A percentile compares a stretch with the other conserved stretches of the same genome.
These are phyloP conservation scores for Aspergillus wentii DNA, from an alignment of 495 filamentous ascomycete species.

Conservation along the genomic window DNA sequence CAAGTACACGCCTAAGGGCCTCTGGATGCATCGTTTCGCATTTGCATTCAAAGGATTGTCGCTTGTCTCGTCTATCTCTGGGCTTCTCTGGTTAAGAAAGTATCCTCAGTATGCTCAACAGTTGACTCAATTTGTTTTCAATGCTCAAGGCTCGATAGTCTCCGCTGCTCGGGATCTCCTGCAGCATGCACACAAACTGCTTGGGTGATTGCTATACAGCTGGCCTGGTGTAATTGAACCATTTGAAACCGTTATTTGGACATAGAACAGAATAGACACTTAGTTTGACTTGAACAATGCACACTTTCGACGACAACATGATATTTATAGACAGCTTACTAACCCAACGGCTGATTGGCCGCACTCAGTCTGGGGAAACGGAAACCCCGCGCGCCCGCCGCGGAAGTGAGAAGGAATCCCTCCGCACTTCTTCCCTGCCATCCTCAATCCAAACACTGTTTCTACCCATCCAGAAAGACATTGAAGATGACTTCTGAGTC, in stretches of 20 bases:
- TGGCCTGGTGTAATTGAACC: no score
- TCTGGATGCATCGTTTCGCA: constrained; percentile 17
- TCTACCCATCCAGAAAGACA: constrained; percentile 3
- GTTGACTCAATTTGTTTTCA: not conserved
- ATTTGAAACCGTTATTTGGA: no score
- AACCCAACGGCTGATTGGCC: constrained; percentile 22
- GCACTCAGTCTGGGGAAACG: constrained; percentile 32
- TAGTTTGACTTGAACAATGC: no score
- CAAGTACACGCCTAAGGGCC: constrained; percentile 44
- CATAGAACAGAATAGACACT: no score
- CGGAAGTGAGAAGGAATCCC: constrained; percentile 29
- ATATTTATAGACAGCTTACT: no score
- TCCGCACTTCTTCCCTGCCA: constrained; percentile 31
- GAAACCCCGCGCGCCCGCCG: constrained; percentile 29
- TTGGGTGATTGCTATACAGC: constrained; percentile 1
- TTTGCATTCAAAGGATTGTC: constrained; percentile 11
- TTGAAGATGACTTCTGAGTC: constrained; percentile 36
- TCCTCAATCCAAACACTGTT: constrained; percentile 9
- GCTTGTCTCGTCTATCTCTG: constrained; percentile 15
- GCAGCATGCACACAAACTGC: constrained; percentile 4
- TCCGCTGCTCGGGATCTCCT: constrained; percentile 5
- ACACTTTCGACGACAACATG: no score
- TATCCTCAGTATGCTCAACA: not conserved
- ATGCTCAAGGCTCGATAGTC: not conserved
- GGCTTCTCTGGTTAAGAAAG: constrained; percentile 8